Base-by-base conservation (phyloP, 768 basidiomycete genomes). In the Termitomyces sp. region DNA sequence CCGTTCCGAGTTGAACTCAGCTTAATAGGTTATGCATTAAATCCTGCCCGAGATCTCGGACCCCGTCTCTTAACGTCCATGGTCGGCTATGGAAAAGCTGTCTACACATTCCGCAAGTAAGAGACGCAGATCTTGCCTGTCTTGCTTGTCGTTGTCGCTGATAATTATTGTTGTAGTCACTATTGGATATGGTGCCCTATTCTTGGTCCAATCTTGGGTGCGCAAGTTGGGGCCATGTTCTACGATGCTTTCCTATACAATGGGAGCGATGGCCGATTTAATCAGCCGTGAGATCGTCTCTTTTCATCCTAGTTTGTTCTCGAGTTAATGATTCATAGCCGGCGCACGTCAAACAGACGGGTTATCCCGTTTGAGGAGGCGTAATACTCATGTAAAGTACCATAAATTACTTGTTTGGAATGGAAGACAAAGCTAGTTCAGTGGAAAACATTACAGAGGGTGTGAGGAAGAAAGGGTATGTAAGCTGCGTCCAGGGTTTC, bases 141-240 rank as follows among this genome's bases (percentile, higher is more conserved):
- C n/a, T n/a, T n/a, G 20, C 9, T 18, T 30, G 24, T 9, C 13
- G 18, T 16, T 39, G 36, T 22, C 5, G 39, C 3, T 52, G 27
- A 30, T 37, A 27, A 46, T 40, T 2, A 39, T 68, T 63, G 68
- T 9, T 22, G 64, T 52, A 81, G 78, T 62, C 87, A 90, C 65
- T 90, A 88, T 65, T 89, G 87, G 89, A 58, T 91, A 40, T 90
- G 87, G 88, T 83, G 82, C 62, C 83, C 85, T 16, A 65, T 88
- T 22, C 68, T 87, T 13, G 87, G 74, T 1, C 82, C 87, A 7
- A 76, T 88, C 59, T 53, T 82, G 18, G 87, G 89, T 30, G 87
- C 79, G 53, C 79, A 85, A 62, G 67, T 69, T 24, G 89, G 81
- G 13, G 72, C 79, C 7, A 69, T 83, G 53, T 67, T 83, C 58